Evolutionary conservation across 1,284 basidiomycete genomes (phyloP), one percentile per base, ranked within the genome.

Genomic region (Trametes sp.): DNA sequence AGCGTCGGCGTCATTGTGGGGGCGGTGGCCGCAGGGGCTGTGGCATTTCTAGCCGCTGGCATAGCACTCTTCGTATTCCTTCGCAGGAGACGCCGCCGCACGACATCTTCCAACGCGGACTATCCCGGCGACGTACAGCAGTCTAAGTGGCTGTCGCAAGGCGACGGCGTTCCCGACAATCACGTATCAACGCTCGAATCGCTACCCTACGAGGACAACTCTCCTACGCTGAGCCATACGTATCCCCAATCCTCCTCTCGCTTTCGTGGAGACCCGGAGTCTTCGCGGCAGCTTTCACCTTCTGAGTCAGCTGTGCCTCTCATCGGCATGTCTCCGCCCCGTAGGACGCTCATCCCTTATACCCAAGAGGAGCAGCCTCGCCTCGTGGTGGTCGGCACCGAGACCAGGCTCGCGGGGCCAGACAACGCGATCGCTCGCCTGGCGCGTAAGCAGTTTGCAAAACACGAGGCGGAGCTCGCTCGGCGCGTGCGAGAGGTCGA

Each of bases 371-470:
- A 41, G 8, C 26, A 45, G 10, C 57, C 59, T 4, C 57, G 38
- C 5, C 44, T 65, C 21, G 50, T 67, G 11, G 58, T 61, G 13
- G 57, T 52, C 13, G 49, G 59, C 1, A 29, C 33, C 10, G 61
- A 68, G 49, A 65, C 59, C 2, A 55, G 54, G 28, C 52, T 63
- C 31, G 61, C 59, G 11, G 66, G 66, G 6, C 62, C 66, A 11
- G 66, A 63, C 29, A 67, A 64, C 56, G 42, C 60, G 6, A 61
- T 64, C 55, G 58, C 63, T 1, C 60, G 53, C 41, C 58, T 55
- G 21, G 66, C 66, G 19, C 63, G 66, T 7, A 55, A 56, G 36
- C 28, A 57, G 36, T 36, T 57, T 31, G 59, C 63, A 11, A 54
- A 63, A 26, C 63, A 59, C 19, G 63, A 65, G 45, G 57, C 56